Percentiles rank a stretch among this genome's conserved stretches.
These are phyloP conservation scores for Thymus mandschuricus DNA, from an alignment of 257 asterid species.

Conservation along the genomic window DNA sequence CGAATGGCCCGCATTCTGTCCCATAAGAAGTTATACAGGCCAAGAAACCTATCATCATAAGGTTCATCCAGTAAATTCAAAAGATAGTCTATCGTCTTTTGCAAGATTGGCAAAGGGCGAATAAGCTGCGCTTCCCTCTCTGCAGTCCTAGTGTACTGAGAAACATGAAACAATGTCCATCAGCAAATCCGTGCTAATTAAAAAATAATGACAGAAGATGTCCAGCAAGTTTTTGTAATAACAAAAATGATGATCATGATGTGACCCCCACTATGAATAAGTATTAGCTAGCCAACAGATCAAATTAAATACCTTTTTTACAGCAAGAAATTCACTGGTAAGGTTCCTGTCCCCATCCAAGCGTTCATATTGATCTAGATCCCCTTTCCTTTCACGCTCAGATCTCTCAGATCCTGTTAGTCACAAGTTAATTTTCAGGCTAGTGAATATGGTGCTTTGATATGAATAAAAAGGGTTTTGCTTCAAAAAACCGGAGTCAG, in stretches of 20 bases:
- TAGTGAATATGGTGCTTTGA: slow-evolving; percentile 15
- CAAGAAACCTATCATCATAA: slow-evolving; percentile 81
- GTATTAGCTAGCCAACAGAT: slow-evolving; percentile 7
- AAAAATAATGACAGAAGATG: background rate
- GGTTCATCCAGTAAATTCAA: slow-evolving; percentile 74
- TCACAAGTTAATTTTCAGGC: slow-evolving; percentile 32
- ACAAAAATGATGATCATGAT: background rate
- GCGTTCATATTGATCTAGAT: slow-evolving; percentile 96
- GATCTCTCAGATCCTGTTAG: slow-evolving; percentile 85
- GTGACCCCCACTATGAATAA: background rate
- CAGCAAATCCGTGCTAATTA: slow-evolving; percentile 23
- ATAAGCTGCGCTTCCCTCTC: slow-evolving; percentile 95
- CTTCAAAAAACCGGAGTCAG: slow-evolving; percentile 18
- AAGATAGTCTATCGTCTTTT: slow-evolving; percentile 85
- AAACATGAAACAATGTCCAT: slow-evolving; percentile 34
- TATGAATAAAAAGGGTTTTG: slow-evolving; percentile 8
- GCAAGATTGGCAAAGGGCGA: slow-evolving; percentile 92
- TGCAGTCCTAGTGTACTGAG: slow-evolving; percentile 96
- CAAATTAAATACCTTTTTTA: slow-evolving; percentile 69
- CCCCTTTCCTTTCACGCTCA: slow-evolving; percentile 96
- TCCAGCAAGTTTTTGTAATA: slow-evolving; percentile 23
- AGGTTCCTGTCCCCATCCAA: slow-evolving; percentile 92
- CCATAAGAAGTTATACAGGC: slow-evolving; percentile 94
- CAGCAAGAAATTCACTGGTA: slow-evolving; percentile 76
- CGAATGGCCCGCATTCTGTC: slow-evolving; percentile 99